Base-by-base conservation (phyloP, 2,329 filamentous ascomycete species). In the Pezizomycotina sp. region DNA sequence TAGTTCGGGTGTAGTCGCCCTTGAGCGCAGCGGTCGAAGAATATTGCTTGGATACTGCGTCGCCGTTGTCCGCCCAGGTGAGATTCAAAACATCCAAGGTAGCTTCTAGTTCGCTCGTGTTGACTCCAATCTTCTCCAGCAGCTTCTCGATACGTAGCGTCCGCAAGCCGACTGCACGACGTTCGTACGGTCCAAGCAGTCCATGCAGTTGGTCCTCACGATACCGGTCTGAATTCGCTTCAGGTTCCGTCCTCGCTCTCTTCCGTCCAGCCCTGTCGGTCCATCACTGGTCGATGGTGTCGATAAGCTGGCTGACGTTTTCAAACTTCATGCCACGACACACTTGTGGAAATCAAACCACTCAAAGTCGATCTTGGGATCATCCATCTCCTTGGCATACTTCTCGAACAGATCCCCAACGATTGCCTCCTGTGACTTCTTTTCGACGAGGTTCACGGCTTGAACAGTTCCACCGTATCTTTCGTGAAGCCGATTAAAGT, bases 321-420 rank as follows among this genome's bases (percentile, higher is more conserved):
- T 95, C 86, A 52, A 95, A 98, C 49, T 82, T 91, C 86, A 98
- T 93, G 0, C 89, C 89, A 10, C 82, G 76, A 53, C 89, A 95
- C 18, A 79, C 79, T 12, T 73, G 55, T 95, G 89, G 51, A 98
- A 98, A 53, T 98, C 89, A 50, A 95, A 98, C 89, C 89, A 98
- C 53, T 92, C 81, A 52, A 92, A 91, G 0, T 63, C 66, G 8
- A 89, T 58, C 6, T 62, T 55, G 2, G 56, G 31, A 10, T 47
- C 55, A 14, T 70, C 63, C 13, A 64, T 55, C 26, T 68, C 63
- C 5, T 74, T 64, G 1, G 79, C 66, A 39, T 73, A 72, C 31
- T 68, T 65, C 51, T 91, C 69, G 53, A 82, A 98, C 22, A 74
- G 66, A 34, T 76, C 68, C 3, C 84, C 89, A 31, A 95, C 73